These are phyloP conservation scores for Zygoascus ofunaensis DNA, from an alignment of 805 yeast species.

Conservation along the genomic window DNA sequence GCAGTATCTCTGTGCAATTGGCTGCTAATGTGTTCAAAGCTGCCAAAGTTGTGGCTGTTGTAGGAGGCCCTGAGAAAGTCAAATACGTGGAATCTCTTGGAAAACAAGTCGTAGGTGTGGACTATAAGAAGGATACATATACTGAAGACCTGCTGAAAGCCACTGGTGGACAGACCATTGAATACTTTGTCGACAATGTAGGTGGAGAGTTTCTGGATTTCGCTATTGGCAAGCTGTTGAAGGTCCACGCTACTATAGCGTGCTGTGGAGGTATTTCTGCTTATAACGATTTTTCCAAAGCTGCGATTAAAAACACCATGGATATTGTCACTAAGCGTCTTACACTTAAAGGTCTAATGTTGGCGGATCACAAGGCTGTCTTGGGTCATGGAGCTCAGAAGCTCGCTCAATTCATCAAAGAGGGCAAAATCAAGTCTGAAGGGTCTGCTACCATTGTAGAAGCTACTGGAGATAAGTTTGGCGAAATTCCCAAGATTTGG, in stretches of 20 bases:
- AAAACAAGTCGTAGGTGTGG: background rate
- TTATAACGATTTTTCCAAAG: background rate
- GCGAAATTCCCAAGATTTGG: background rate
- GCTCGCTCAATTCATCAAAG: background rate
- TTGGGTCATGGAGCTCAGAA: background rate
- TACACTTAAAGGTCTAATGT: background rate
- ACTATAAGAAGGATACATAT: background rate
- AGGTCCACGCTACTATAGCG: background rate
- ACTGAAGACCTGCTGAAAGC: background rate
- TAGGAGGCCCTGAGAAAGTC: background rate
- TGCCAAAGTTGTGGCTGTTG: constrained; percentile 1
- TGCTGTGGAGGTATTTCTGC: background rate
- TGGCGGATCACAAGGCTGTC: background rate
- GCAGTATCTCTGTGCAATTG: background rate
- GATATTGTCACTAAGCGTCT: background rate
- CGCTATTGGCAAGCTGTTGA: background rate
- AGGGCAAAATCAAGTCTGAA: background rate
- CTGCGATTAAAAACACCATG: background rate
- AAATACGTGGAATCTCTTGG: background rate
- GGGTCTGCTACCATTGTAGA: background rate
- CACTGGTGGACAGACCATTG: background rate
- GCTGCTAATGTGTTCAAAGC: constrained; percentile 1
- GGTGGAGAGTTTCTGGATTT: background rate
- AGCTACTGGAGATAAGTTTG: background rate
- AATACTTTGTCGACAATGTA: background rate